These are phyloP conservation scores for Aquilaria agallochum DNA, from an alignment of 441 rosid species.

Conservation along the genomic window DNA sequence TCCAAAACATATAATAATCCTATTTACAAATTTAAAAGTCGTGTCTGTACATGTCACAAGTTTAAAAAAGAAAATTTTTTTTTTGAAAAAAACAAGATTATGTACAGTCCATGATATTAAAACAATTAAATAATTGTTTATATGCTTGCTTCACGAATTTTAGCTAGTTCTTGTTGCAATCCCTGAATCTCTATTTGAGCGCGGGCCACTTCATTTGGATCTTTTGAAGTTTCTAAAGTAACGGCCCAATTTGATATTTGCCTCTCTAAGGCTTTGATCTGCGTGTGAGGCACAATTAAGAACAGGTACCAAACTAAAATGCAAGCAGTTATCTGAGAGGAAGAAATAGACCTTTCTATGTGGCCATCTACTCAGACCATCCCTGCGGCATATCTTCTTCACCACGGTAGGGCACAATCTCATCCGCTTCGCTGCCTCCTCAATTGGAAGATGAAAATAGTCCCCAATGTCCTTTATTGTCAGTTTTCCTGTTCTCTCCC, in stretches of 20 bases:
- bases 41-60: no score
- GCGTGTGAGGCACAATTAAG: background rate
- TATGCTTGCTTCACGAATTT: constrained; percentile 18
- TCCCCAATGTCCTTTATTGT: constrained; percentile 33
- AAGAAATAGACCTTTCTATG: constrained; percentile 45
- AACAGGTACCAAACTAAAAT: no score
- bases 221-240: constrained; percentile 1
- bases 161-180: constrained; percentile 21
- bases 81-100: background rate
- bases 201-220: constrained; percentile 19
- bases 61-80: background rate
- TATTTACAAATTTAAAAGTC: no score
- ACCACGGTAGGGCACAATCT: constrained; percentile 59
- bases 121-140: background rate
- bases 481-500: constrained; percentile 50
- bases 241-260: constrained; percentile 14
- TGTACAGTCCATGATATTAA: background rate
- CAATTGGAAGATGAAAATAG: constrained; percentile 52
- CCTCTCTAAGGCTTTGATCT: constrained; percentile 45
- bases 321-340: no score
- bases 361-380: constrained; percentile 58
- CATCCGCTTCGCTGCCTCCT: constrained; percentile 44
- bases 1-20: no score
- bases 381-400: constrained; percentile 56
- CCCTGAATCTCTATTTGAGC: constrained; percentile 27